phyloP scores from a whole-genome alignment of 2,329 filamentous ascomycete species.

The Fusarium cicatricum region DNA sequence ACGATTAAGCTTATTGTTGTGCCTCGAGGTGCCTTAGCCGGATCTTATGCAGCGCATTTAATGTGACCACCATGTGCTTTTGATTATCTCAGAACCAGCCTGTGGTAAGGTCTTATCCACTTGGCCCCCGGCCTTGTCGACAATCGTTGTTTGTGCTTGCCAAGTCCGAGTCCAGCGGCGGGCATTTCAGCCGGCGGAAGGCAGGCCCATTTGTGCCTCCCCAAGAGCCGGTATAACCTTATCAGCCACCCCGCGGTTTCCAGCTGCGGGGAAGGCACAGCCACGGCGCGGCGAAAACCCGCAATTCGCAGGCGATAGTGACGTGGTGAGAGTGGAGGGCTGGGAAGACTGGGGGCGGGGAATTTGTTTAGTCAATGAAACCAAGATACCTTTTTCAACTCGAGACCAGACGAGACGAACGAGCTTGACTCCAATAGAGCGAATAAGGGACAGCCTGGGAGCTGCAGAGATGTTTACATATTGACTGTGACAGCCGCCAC shows the following conservation, averaged over 20 bases:
- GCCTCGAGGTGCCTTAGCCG: constrained; percentile 5
- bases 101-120: too few relatives aligned
- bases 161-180: not conserved
- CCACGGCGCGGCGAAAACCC: constrained; percentile 5
- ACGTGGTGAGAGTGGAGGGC: constrained; percentile 20
- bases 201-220: not conserved
- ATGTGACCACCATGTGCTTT: too few relatives aligned
- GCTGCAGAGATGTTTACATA: too few relatives aligned
- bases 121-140: too few relatives aligned
- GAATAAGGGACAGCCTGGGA: not conserved
- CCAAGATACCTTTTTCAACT: not conserved
- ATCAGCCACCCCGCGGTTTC: constrained; percentile 39
- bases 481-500: not conserved
- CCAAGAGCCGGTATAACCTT: constrained; percentile 31
- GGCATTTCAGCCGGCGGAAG: constrained; percentile 6
- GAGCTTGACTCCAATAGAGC: not conserved
- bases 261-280: constrained; percentile 21
- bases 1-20: constrained; percentile 21
- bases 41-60: not conserved
- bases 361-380: constrained; percentile 13
- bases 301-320: constrained; percentile 17
- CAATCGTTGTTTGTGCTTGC: too few relatives aligned
- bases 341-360: constrained; percentile 2
- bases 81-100: too few relatives aligned
- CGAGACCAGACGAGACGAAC: not conserved